Base-by-base conservation (phyloP, 2,329 filamentous ascomycete genomes). In the Aureobasidium uvarum region DNA sequence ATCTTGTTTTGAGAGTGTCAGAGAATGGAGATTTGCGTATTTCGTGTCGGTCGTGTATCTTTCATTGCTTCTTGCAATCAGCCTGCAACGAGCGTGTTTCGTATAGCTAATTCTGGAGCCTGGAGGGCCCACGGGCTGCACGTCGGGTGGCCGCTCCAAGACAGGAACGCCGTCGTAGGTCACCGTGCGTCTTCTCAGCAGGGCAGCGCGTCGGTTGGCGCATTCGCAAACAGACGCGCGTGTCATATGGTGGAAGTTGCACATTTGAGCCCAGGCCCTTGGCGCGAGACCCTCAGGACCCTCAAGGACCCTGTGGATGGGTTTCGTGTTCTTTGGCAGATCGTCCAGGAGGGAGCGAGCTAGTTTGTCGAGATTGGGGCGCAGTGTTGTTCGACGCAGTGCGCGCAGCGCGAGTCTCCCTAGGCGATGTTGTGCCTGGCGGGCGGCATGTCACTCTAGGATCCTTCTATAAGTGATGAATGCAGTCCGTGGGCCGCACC, bases 181-280 rank as follows among this genome's bases (percentile, higher is more conserved):
- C 39, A 58, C 54, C 54, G 54, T 58, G 54, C 54, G 5, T 51
- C 8, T 23, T 31, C 16, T 45, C 20, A 25, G 25, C 28, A 18
- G 8, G n/a, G 18, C 16, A 58, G 54, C 16, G 25, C 54, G 33
- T 45, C 54, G 39, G 38, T 33, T 58, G 39, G 54, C 38, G 25
- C 7, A 45, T 45, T 43, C 54, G 20, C 54, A 45, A 31, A 43
- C 39, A 45, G 38, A 58, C 54, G 54, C 39, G 54, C 39, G 54
- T 58, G 54, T 45, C 39, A 18, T 28, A 28, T 25, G 38, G 54
- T 58, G 54, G 54, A 58, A 58, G 54, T 58, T 58, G 54, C 54
- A 33, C 31, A 13, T 36, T n/a, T 20, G 25, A 45, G 54, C 39
- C 54, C 39, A 58, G 54, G 25, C 54, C 25, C 54, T 58, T 45